A percentile compares a stretch with the other conserved stretches of the same genome.
Evolutionary conservation across 805 yeast species (phyloP).

Genomic region (Metschnikowia lochheadii): DNA sequence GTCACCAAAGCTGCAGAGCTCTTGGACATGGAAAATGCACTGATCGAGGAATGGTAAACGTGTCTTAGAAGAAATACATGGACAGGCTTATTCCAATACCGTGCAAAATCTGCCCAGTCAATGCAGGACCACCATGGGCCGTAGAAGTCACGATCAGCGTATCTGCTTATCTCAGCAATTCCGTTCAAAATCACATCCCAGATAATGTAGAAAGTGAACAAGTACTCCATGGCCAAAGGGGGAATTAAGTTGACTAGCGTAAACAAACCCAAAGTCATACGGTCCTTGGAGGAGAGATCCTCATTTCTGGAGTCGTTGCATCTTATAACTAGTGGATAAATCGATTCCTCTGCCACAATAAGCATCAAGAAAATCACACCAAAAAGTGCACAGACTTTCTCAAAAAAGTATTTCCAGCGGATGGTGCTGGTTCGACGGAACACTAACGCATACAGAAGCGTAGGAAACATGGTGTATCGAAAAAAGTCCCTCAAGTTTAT

Average conservation of each 20-base stretch:
- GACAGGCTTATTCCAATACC: conserved; percentile 94
- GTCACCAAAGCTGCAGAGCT: conserved; percentile 70
- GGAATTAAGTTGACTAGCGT: conserved; percentile 72
- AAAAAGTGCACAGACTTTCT: conserved; percentile 74
- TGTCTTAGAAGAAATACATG: conserved; percentile 86
- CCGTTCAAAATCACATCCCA: conserved; percentile 94
- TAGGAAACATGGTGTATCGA: conserved; percentile 82
- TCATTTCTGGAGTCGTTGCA: conserved; percentile 49
- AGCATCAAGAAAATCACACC: conserved; percentile 86
- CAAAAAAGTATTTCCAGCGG: conserved; percentile 63
- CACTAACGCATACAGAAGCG: conserved; percentile 75
- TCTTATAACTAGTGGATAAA: conserved; percentile 68
- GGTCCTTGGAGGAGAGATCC: conserved; percentile 2
- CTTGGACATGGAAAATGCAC: conserved; percentile 65
- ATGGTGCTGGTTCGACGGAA: conserved; percentile 73
- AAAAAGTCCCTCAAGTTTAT: conserved; percentile 64
- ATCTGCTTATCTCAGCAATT: conserved; percentile 81
- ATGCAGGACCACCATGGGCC: conserved; percentile 98
- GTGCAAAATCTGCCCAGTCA: conserved; percentile 88
- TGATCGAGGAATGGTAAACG: conserved; percentile 87
- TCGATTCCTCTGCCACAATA: conserved; percentile 64
- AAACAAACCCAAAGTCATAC: conserved; percentile 5
- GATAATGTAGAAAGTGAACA: conserved; percentile 79
- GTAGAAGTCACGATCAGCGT: conserved; percentile 89
- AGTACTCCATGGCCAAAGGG: conserved; percentile 69